A percentile compares a stretch with the other conserved stretches of the same genome.
phyloP scores from a whole-genome alignment of 306 rosid genomes.

The Inga laurina region DNA sequence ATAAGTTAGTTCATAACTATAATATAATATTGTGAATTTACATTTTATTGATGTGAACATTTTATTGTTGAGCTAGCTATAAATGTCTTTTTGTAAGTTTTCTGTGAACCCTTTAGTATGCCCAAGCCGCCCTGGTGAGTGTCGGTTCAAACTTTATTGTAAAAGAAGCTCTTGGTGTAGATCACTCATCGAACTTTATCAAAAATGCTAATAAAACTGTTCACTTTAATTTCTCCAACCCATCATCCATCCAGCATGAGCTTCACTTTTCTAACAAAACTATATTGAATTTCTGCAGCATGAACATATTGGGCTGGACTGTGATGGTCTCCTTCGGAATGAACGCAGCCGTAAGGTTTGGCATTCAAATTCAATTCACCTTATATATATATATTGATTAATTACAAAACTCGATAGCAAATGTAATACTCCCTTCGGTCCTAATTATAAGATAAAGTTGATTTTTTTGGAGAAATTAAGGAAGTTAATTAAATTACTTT shows the following conservation, averaged over 20 bases:
- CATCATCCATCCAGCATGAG: neutral
- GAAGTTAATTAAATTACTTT: too few species aligned
- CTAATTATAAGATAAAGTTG: too few species aligned
- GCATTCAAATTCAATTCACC: neutral
- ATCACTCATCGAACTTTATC: neutral
- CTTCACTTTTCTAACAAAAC: neutral
- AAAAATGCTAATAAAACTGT: neutral
- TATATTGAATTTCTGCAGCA: conserved; percentile 44
- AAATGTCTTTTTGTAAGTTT: too few species aligned
- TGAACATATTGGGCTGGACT: conserved; percentile 80
- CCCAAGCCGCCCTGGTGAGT: too few species aligned
- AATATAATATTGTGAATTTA: too few species aligned
- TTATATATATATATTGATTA: neutral
- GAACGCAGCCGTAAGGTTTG: conserved; percentile 72
- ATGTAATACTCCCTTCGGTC: too few species aligned
- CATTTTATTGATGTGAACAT: too few species aligned
- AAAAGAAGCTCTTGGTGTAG: neutral
- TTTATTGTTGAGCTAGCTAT: too few species aligned
- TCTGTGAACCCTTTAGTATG: too few species aligned
- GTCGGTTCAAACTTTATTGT: too few species aligned
- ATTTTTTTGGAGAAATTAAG: too few species aligned
- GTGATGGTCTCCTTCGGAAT: conserved; percentile 65
- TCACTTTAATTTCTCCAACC: neutral
- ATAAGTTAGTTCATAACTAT: too few species aligned
- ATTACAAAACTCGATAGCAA: neutral